Conservation (phyloP, 768 basidiomycete species). For the Lyophyllum atratum region DNA sequence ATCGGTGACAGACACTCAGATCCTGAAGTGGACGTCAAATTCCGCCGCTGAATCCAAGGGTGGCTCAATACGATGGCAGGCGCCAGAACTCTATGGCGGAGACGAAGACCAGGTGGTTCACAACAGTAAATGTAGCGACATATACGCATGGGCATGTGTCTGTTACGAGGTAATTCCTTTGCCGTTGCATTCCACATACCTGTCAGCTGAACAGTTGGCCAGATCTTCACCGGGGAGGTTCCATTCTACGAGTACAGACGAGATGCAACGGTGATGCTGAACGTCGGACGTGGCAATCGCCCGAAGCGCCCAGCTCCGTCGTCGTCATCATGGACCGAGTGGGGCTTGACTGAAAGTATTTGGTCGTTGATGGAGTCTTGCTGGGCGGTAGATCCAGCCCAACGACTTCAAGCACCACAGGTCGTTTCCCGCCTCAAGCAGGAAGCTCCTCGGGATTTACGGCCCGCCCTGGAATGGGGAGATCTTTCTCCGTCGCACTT, state of each 20-base stretch:
- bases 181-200: background rate
- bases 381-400: background rate
- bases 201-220: background rate
- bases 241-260: background rate
- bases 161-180: background rate
- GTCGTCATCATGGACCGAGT: background rate
- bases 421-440: background rate
- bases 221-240: background rate
- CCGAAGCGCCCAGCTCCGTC: background rate
- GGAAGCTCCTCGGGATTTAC: background rate
- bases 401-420: background rate
- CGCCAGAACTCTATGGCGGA: background rate
- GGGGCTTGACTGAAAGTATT: background rate
- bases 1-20: background rate
- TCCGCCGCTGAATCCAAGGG: constrained; percentile 4
- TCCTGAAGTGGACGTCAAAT: constrained; percentile 1
- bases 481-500: background rate
- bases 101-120: background rate
- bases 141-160: constrained; percentile 4
- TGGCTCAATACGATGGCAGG: background rate
- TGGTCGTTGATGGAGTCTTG: constrained; percentile 1
- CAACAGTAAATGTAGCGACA: background rate
- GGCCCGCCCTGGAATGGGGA: background rate
- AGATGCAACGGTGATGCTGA: background rate
- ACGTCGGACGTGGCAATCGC: background rate